These are phyloP conservation scores for Myriosclerotinia curreyana DNA, from an alignment of 2,329 filamentous ascomycete species.

Conservation along the genomic window DNA sequence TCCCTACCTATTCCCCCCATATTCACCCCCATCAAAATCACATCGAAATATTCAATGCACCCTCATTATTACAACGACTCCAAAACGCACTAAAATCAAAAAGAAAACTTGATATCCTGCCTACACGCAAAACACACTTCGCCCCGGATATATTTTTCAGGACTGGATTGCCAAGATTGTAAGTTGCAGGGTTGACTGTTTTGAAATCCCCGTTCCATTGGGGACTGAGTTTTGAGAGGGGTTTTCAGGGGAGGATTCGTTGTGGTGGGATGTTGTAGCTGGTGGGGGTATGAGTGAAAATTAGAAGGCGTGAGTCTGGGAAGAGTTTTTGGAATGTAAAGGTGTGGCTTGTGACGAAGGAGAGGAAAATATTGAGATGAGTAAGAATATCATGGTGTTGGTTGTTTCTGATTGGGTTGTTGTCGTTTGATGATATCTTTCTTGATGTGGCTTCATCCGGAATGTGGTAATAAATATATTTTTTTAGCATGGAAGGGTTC, in stretches of 20 bases:
- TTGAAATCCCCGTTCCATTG: slow-evolving; percentile 8
- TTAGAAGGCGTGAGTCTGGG: neutral
- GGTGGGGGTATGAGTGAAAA: neutral
- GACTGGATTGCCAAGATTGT: neutral
- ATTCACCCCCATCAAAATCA: neutral
- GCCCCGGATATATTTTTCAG: neutral
- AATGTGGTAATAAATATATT: neutral
- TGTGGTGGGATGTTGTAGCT: neutral
- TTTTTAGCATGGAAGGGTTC: neutral
- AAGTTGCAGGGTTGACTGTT: neutral
- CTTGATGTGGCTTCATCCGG: neutral
- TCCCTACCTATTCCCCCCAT: neutral
- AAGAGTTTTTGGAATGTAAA: slow-evolving; percentile 17
- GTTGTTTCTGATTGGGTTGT: neutral
- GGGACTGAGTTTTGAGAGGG: neutral
- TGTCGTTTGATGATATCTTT: neutral
- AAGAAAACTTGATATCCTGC: neutral
- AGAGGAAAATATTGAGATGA: neutral
- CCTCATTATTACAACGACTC: slow-evolving; percentile 7
- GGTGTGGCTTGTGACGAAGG: slow-evolving; percentile 1
- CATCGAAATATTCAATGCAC: slow-evolving; percentile 18
- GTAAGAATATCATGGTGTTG: neutral
- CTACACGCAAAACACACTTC: slow-evolving; percentile 16
- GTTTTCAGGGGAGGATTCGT: neutral
- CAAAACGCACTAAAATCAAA: slow-evolving; percentile 11